These are phyloP conservation scores for Acanthamoeba healyi DNA, from an alignment of 208 protist species.

Conservation along the genomic window DNA sequence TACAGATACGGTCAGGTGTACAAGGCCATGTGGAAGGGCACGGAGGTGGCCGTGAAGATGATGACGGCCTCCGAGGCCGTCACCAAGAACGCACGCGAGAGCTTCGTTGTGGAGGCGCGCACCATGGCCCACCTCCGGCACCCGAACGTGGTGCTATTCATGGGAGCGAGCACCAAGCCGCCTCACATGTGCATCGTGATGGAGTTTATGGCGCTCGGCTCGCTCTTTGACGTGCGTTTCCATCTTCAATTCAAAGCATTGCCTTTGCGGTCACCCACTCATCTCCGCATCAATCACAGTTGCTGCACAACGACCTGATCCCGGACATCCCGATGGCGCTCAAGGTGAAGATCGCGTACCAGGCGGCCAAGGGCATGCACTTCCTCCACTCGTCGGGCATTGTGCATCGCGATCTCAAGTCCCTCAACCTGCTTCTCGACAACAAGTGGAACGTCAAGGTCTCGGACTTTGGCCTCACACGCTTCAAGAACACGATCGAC, in stretches of 20 bases:
- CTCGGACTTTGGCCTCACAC: not conserved
- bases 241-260: too few species aligned
- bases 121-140: not conserved
- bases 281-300: too few species aligned
- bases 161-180: slow-evolving; percentile 41
- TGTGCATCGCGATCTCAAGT: too few species aligned
- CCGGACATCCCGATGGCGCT: not conserved
- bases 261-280: too few species aligned
- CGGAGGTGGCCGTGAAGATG: not conserved
- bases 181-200: slow-evolving; percentile 60
- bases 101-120: not conserved
- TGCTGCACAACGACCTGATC: slow-evolving; percentile 35
- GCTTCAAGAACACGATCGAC: not conserved
- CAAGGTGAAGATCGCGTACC: too few species aligned
- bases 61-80: not conserved
- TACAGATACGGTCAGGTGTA: not conserved
- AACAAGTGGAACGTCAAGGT: too few species aligned
- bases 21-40: not conserved
- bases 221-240: too few species aligned
- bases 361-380: slow-evolving; percentile 68
- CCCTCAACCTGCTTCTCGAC: too few species aligned
- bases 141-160: slow-evolving; percentile 54
- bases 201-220: slow-evolving; percentile 47
- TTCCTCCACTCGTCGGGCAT: slow-evolving; percentile 56
- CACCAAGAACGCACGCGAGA: not conserved